Evolutionary conservation across 169 alveolate genomes (phyloP).

Genomic region (Sarcocystis neurona): DNA sequence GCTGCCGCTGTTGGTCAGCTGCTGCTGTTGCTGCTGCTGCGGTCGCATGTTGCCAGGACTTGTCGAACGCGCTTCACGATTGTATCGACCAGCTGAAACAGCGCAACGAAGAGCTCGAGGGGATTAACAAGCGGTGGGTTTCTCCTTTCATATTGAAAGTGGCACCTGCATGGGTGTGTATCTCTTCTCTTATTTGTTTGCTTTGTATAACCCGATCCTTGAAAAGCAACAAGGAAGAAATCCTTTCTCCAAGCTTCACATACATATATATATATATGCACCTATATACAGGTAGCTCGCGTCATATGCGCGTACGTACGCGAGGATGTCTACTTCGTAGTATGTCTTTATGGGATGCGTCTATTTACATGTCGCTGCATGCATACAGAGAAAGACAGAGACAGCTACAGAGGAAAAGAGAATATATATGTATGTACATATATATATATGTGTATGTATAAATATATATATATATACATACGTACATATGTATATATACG

Average conservation of each 20-base stretch:
- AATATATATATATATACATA: not conserved
- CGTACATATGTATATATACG: not conserved
- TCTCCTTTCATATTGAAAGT: not conserved
- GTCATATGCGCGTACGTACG: not conserved
- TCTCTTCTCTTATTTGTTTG: not conserved
- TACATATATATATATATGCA: not conserved
- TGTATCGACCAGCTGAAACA: conserved; percentile 37
- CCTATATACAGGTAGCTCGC: not conserved
- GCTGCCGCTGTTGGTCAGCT: too few relatives aligned
- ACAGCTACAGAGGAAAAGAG: too few relatives aligned
- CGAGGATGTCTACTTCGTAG: not conserved
- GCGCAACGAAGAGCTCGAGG: conserved; percentile 15
- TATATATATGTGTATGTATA: too few relatives aligned
- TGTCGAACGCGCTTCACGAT: conserved; percentile 32
- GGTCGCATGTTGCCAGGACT: not conserved
- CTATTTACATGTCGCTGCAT: not conserved
- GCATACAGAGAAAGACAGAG: not conserved
- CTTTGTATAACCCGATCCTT: not conserved
- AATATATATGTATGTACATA: not conserved
- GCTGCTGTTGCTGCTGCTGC: not conserved
- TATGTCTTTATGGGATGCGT: too few relatives aligned
- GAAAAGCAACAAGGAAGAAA: not conserved
- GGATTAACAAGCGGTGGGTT: not conserved
- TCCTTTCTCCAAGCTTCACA: not conserved
- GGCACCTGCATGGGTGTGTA: not conserved